Base-by-base conservation (phyloP, 169 alveolate species). In the Plasmodium cynomolgi region DNA sequence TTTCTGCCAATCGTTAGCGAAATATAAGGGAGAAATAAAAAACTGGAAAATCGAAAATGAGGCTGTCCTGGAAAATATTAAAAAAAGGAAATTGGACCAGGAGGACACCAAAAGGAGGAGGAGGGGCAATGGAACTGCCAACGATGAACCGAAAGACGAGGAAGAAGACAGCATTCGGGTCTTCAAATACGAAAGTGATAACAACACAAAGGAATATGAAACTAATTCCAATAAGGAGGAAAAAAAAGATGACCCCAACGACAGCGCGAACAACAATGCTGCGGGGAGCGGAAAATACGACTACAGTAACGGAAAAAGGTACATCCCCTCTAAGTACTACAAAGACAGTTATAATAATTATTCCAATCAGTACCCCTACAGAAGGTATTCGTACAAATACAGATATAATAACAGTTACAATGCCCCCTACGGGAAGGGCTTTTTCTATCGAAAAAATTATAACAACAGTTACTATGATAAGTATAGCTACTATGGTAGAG, bases 1-100 rank as follows among this genome's bases (percentile, higher is more conserved):
- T 72, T 97, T 97, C 92, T 97, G 98, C 73, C 98, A 97, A 71
- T 97, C 98, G 5, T 98, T 97, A 13, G 86, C 98, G 37, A 84
- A 84, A 92, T 92, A 77, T 81, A 84, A 77, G 26, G 56, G 56
- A n/a, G 92, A 92, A 26, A 44, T 74, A 47, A 6, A 56, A 26
- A 81, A 77, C 26, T 56, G 84, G 77, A 58, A 50, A 74, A 97
- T 90, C 8, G 56, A 90, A 37, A 90, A 79, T 44, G 47, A 29
- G 1, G 68, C 23, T 17, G 37, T 84, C n/a, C 54, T 84, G 31
- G 83, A 84, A 8, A 31, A 34, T 41, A 71, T 84, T 26, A 84
- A 84, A 71, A 62, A 26, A 8, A 31, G 47, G 50, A 84, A 84
- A 9, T 34, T 68, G 33, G 37, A 34, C 74, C 39, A 20, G 7